These are phyloP conservation scores for Wickerhamiella pararugosa DNA, from an alignment of 1,139 yeast species.

Conservation along the genomic window DNA sequence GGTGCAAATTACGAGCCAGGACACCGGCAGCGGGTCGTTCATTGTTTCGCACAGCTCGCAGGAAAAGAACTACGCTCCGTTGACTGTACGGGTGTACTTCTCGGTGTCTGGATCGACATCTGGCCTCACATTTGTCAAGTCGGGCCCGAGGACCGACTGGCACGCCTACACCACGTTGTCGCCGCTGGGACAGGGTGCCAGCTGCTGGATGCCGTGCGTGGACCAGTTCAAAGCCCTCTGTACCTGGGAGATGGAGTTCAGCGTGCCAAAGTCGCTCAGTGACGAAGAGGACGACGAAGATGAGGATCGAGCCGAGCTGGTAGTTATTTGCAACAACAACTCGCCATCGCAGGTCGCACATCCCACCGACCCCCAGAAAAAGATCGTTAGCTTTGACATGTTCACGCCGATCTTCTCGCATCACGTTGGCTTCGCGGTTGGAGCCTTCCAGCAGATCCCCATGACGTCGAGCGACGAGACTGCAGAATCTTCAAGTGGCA, in stretches of 20 bases:
- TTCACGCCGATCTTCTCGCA: constrained; percentile 85
- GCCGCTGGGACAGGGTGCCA: constrained; percentile 65
- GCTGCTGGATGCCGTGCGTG: constrained; percentile 94
- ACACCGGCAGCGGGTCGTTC: constrained; percentile 20
- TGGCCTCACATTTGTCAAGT: constrained; percentile 66
- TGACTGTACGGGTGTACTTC: constrained; percentile 57
- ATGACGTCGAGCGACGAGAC: constrained; percentile 27
- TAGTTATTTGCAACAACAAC: constrained; percentile 67
- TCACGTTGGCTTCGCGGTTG: constrained; percentile 93
- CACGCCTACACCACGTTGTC: constrained; percentile 78
- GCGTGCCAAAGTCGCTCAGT: constrained; percentile 64
- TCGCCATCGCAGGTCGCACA: constrained; percentile 34
- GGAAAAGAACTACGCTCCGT: constrained; percentile 34
- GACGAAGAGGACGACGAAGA: constrained; percentile 43
- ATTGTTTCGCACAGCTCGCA: constrained; percentile 13
- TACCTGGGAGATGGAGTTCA: constrained; percentile 82
- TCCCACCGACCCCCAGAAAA: constrained; percentile 52
- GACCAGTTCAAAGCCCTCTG: constrained; percentile 81
- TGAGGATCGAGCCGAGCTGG: constrained; percentile 31
- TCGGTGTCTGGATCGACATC: constrained; percentile 48
- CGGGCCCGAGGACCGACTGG: constrained; percentile 38
- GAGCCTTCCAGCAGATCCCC: constrained; percentile 57
- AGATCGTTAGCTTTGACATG: constrained; percentile 41
- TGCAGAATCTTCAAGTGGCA: constrained; percentile 24
- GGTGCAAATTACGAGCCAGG: constrained; percentile 32